These are phyloP conservation scores for Orbilia quercus DNA, from an alignment of 2,329 filamentous ascomycete species.

Conservation along the genomic window DNA sequence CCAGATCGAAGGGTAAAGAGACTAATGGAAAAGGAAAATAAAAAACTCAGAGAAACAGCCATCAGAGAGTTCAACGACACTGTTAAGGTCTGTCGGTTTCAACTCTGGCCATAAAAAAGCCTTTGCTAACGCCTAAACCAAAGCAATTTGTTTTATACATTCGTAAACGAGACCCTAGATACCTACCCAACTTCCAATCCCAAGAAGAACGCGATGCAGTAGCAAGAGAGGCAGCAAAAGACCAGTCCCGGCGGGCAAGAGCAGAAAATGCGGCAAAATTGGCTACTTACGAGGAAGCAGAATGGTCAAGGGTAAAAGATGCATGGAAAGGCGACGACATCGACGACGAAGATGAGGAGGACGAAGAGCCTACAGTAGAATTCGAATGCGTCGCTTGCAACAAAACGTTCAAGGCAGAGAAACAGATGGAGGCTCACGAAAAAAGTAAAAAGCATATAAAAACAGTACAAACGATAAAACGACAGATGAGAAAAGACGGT, in stretches of 20 bases:
- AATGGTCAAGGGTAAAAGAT: conserved; percentile 64
- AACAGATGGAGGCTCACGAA: conserved; percentile 90
- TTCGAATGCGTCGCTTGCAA: conserved; percentile 82
- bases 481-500: conserved; percentile 86
- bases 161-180: conserved; percentile 89
- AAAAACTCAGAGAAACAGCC: conserved; percentile 81
- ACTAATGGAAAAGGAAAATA: conserved; percentile 95
- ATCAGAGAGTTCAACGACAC: conserved; percentile 91
- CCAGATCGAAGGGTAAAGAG: conserved; percentile 85
- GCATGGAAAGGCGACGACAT: conserved; percentile 64
- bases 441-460: conserved; percentile 97
- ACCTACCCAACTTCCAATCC: conserved; percentile 78
- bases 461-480: conserved; percentile 79
- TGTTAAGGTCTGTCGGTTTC: conserved; percentile 65
- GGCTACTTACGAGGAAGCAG: conserved; percentile 58
- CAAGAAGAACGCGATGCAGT: conserved; percentile 83
- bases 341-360: conserved; percentile 66
- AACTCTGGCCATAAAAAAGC: background rate
- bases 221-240: conserved; percentile 80
- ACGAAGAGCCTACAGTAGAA: conserved; percentile 69
- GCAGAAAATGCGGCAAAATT: conserved; percentile 80
- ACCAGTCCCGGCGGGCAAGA: conserved; percentile 84
- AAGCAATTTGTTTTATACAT: conserved; percentile 86
- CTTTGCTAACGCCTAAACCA: background rate
- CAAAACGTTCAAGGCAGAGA: conserved; percentile 87